phyloP scores from a whole-genome alignment of 1,284 basidiomycete species.

The Erythrobasidium hasegawianum region DNA sequence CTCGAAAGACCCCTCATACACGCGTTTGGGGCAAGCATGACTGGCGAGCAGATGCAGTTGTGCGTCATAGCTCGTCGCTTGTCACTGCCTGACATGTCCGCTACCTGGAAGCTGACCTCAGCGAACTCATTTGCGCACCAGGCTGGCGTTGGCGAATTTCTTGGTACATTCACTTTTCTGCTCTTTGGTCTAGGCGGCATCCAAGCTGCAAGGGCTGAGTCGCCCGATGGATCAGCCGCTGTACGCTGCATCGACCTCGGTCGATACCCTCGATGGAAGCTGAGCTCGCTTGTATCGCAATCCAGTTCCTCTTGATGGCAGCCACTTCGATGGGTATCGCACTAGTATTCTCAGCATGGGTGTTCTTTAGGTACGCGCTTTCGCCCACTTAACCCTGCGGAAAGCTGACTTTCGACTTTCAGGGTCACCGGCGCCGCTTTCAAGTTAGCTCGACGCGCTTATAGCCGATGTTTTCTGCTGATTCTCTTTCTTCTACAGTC shows the following conservation, averaged over 20 bases:
- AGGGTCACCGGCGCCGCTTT: constrained; percentile 51
- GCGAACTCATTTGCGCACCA: constrained; percentile 4
- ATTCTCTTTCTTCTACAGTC: constrained; percentile 44
- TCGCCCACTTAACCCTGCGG: constrained; percentile 59
- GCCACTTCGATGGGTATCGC: constrained; percentile 29
- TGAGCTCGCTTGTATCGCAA: too few relatives aligned
- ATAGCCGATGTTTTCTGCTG: too few relatives aligned
- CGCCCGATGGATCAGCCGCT: background rate
- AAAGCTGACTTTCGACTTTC: background rate
- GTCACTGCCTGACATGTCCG: background rate
- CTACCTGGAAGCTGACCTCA: background rate
- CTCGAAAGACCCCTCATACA: too few relatives aligned
- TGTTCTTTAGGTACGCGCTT: constrained; percentile 45
- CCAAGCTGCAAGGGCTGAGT: constrained; percentile 52
- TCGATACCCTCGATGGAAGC: constrained; percentile 37
- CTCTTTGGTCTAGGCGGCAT: constrained; percentile 61
- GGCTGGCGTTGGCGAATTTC: constrained; percentile 24
- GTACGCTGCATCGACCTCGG: constrained; percentile 43
- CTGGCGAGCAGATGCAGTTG: constrained; percentile 5
- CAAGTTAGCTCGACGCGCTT: constrained; percentile 54
- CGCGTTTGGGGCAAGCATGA: constrained; percentile 3
- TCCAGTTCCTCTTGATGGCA: constrained; percentile 25
- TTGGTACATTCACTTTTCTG: constrained; percentile 54
- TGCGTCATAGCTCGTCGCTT: background rate
- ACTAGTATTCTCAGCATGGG: constrained; percentile 23